Percentiles rank a stretch among this genome's conserved stretches.
phyloP scores from a whole-genome alignment of 805 yeast genomes.

The Candida germanica region DNA sequence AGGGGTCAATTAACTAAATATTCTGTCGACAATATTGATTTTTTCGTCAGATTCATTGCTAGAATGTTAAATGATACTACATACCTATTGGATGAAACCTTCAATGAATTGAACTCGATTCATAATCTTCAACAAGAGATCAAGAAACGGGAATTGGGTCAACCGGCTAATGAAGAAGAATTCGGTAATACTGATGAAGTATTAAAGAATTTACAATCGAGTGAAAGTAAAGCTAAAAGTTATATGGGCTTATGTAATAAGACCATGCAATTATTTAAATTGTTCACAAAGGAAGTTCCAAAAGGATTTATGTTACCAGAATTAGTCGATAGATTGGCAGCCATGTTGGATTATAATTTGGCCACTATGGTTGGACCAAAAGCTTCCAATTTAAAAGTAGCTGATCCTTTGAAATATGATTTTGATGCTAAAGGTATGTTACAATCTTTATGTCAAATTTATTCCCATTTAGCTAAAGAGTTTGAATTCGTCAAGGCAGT shows the following conservation, averaged over 20 bases:
- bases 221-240: constrained; percentile 77
- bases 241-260: constrained; percentile 81
- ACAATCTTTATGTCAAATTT: constrained; percentile 68
- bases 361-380: constrained; percentile 94
- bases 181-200: constrained; percentile 62
- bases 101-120: constrained; percentile 72
- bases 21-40: constrained; percentile 67
- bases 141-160: constrained; percentile 41
- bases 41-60: constrained; percentile 90
- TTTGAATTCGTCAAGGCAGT: constrained; percentile 72
- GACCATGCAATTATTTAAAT: constrained; percentile 71
- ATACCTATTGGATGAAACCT: constrained; percentile 84
- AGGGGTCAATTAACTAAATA: constrained; percentile 66
- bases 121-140: constrained; percentile 71
- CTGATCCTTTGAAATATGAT: constrained; percentile 74
- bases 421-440: constrained; percentile 78
- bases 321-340: constrained; percentile 89
- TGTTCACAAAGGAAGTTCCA: constrained; percentile 86
- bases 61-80: constrained; percentile 94
- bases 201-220: constrained; percentile 49
- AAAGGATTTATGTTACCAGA: constrained; percentile 82
- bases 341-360: constrained; percentile 91
- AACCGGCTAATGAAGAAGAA: constrained; percentile 31
- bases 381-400: constrained; percentile 83
- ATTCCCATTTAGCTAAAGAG: constrained; percentile 65